A percentile compares a stretch with the other conserved stretches of the same genome.
Conservation (phyloP, 1,284 basidiomycete genomes). For the Filobasidium uniguttulatum region DNA sequence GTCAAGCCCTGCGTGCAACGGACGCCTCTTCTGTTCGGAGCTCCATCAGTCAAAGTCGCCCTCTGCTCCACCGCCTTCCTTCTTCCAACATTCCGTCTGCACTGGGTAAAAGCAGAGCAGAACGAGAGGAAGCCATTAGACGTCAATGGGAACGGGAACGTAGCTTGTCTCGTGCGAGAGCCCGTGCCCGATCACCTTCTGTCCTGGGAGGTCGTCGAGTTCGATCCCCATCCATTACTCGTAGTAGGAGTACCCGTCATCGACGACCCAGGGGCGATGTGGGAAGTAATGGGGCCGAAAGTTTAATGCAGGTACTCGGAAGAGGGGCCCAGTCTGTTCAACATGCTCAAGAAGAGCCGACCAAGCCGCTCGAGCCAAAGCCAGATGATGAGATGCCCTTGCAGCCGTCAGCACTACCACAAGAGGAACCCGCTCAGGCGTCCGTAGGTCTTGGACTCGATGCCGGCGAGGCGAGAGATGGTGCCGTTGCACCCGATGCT, state of each 20-base stretch:
- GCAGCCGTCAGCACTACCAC: not conserved
- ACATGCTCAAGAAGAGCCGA: not conserved
- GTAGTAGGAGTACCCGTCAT: not conserved
- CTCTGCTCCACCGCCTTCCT: too few relatives aligned
- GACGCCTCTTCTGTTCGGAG: too few relatives aligned
- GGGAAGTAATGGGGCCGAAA: conserved; percentile 1
- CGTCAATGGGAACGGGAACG: not conserved
- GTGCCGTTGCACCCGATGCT: too few relatives aligned
- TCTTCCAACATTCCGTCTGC: too few relatives aligned
- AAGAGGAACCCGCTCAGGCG: too few relatives aligned
- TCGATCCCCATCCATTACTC: conserved; percentile 3
- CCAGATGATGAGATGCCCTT: not conserved
- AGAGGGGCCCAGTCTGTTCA: not conserved
- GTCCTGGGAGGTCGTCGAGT: conserved; percentile 1
- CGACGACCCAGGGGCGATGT: not conserved
- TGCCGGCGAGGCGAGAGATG: too few relatives aligned
- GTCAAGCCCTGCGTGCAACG: not conserved
- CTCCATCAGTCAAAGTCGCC: too few relatives aligned
- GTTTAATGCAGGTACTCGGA: conserved; percentile 1
- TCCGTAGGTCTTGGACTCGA: too few relatives aligned
- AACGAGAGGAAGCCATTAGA: not conserved
- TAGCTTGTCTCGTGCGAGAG: not conserved
- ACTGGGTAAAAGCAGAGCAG: not conserved
- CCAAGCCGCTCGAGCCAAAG: not conserved
- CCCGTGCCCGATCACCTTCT: not conserved